Evolutionary conservation across 495 filamentous ascomycete genomes (phyloP).

Genomic region (Xeromyces bisporus): DNA sequence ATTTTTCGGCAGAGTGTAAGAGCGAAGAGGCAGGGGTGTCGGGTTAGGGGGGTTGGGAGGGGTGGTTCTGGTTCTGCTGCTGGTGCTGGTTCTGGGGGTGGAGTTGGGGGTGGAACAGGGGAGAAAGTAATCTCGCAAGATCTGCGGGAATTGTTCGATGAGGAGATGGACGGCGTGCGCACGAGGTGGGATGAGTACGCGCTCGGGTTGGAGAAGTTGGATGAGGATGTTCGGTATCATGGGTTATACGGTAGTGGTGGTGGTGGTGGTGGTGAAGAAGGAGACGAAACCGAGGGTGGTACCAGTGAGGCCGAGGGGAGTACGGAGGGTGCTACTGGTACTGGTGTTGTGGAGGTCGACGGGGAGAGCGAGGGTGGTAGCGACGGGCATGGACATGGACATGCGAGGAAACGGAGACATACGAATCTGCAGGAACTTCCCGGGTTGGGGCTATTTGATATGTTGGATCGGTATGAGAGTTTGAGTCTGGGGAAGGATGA

Average conservation of each 20-base stretch:
- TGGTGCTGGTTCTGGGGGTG: too few relatives aligned
- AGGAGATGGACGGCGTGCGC: constrained; percentile 9
- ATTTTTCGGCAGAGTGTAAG: constrained; percentile 24
- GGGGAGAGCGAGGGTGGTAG: too few relatives aligned
- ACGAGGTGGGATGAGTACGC: constrained; percentile 20
- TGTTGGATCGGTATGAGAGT: constrained; percentile 29
- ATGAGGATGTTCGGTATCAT: constrained; percentile 18
- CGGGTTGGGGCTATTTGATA: constrained; percentile 18
- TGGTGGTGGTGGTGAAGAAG: too few relatives aligned
- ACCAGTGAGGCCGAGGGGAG: too few relatives aligned
- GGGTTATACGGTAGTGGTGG: constrained; percentile 9
- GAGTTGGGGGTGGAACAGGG: too few relatives aligned
- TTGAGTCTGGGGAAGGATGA: constrained; percentile 26
- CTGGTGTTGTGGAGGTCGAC: too few relatives aligned
- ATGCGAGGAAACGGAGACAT: too few relatives aligned
- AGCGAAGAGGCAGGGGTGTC: constrained; percentile 16
- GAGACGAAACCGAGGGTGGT: too few relatives aligned
- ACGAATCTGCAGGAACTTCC: constrained; percentile 12
- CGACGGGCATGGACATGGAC: too few relatives aligned
- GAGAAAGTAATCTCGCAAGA: constrained; percentile 17
- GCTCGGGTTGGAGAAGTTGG: constrained; percentile 23
- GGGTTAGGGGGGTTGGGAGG: constrained; percentile 11
- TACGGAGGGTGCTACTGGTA: too few relatives aligned
- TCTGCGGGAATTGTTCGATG: constrained; percentile 23
- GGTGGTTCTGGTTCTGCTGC: too few relatives aligned